Evolutionary conservation across 2,329 filamentous ascomycete species (phyloP), one percentile per base, ranked within the genome.

Genomic region (Endoconidiophora polonica): DNA sequence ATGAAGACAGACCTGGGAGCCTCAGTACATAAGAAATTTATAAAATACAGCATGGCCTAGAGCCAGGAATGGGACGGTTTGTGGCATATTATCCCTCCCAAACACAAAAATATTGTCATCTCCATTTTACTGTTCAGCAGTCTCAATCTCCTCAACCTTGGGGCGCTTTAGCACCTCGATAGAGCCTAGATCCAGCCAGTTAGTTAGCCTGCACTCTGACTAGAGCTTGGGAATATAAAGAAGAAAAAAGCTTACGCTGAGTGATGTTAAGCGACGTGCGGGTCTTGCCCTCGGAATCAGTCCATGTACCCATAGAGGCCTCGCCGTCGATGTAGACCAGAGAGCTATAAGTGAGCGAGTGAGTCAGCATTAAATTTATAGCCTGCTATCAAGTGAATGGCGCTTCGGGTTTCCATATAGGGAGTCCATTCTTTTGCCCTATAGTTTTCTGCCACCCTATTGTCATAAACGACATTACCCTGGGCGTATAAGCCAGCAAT

Each of bases 261-360:
- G 82, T 65, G 59, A 96, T 71, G 65, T 70, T 88, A 60, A 95
- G 63, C 46, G 68, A 61, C 49, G 65, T 75, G 57, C 71, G 72
- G 58, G 68, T 75, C 65, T 81, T 81, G 62, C 85, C 85, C 44
- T 91, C 83, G 52, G 69, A 62, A 57, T 83, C 79, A 57, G 82
- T 74, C 62, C 77, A 90, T 42, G 65, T 69, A 57, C 67, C 72
- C 68, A 90, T 78, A 56, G 68, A 68, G 54, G 81, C 83, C 54
- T 95, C 86, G 42, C 83, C 88, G 64, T 96, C 90, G 46, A 96
- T 70, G 60, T 77, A 86, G 55, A 98, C 72, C 46, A 86, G 69
- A 12, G 86, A 74, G 54, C 88, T 94, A 58, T 49, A 24, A 37
- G 48, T 44, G 14, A 33, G 29, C 29, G 46, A 46, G 49, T 52